phyloP scores from a whole-genome alignment of 2,329 filamentous ascomycete species.

The Coniochaeta prunicola region DNA sequence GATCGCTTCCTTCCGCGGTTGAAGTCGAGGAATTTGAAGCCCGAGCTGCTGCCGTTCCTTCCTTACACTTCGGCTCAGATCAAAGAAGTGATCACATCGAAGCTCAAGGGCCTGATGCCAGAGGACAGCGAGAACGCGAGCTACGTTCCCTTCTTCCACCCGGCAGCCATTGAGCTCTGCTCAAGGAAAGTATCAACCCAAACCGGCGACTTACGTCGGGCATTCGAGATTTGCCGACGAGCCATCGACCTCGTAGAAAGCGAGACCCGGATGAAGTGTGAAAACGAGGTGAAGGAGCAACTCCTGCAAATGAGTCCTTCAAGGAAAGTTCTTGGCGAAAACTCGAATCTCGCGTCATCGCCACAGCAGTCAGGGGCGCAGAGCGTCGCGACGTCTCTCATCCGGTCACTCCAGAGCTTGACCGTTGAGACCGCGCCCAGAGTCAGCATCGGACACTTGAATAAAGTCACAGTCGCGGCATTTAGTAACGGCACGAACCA shows the following conservation, averaged over 20 bases:
- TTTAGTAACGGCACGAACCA: conserved; percentile 87
- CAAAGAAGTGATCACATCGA: conserved; percentile 75
- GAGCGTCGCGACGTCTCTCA: conserved; percentile 39
- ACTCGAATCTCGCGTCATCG: conserved; percentile 61
- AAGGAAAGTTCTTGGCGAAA: conserved; percentile 73
- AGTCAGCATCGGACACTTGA: conserved; percentile 84
- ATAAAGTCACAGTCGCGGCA: conserved; percentile 79
- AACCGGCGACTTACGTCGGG: conserved; percentile 88
- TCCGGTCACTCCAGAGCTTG: conserved; percentile 50
- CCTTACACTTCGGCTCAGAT: conserved; percentile 88
- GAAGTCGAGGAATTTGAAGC: conserved; percentile 87
- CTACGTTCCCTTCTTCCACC: conserved; percentile 83
- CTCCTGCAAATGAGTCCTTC: conserved; percentile 58
- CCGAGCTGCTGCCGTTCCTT: conserved; percentile 81
- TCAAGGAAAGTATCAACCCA: conserved; percentile 92
- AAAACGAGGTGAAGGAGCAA: conserved; percentile 51
- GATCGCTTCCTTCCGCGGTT: conserved; percentile 90
- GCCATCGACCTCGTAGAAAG: conserved; percentile 84
- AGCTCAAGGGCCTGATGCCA: conserved; percentile 68
- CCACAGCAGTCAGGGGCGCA: conserved; percentile 20
- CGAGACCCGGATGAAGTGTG: conserved; percentile 70
- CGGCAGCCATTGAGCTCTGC: conserved; percentile 87
- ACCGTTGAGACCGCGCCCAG: conserved; percentile 77
- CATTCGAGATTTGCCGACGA: conserved; percentile 86
- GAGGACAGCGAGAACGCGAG: conserved; percentile 42